These are phyloP conservation scores for Elsinoe perseae DNA, from an alignment of 2,329 filamentous ascomycete genomes.

Conservation along the genomic window DNA sequence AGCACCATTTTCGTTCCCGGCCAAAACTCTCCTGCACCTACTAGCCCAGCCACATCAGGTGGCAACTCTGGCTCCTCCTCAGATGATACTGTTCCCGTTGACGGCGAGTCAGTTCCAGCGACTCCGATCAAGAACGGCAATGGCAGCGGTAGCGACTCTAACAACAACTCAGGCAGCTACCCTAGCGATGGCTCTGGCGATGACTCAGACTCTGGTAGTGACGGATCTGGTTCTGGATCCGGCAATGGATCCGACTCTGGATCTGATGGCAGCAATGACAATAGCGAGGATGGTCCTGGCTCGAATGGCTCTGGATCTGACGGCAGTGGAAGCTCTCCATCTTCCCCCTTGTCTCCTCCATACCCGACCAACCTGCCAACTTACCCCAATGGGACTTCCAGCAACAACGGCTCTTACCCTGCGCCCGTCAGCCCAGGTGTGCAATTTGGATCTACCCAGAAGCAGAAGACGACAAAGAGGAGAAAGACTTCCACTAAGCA, in stretches of 20 bases:
- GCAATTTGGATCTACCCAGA: background rate
- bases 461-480: slow-evolving; percentile 4
- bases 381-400: slow-evolving; percentile 1
- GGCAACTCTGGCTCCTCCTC: background rate
- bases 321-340: background rate
- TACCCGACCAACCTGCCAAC: slow-evolving; percentile 1
- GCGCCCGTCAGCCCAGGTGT: background rate
- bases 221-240: background rate
- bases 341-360: background rate
- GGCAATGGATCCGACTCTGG: background rate
- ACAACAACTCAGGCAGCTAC: background rate
- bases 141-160: background rate
- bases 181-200: slow-evolving; percentile 1
- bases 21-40: background rate
- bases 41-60: background rate
- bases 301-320: slow-evolving; percentile 2
- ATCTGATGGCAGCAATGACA: background rate
- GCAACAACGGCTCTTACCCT: background rate
- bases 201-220: background rate
- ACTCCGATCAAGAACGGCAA: slow-evolving; percentile 3
- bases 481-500: slow-evolving; percentile 1
- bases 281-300: background rate
- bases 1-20: slow-evolving; percentile 9
- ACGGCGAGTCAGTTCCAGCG: background rate
- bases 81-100: slow-evolving; percentile 1